Conservation (phyloP, 768 basidiomycete genomes). For the Suillus subluteus region DNA sequence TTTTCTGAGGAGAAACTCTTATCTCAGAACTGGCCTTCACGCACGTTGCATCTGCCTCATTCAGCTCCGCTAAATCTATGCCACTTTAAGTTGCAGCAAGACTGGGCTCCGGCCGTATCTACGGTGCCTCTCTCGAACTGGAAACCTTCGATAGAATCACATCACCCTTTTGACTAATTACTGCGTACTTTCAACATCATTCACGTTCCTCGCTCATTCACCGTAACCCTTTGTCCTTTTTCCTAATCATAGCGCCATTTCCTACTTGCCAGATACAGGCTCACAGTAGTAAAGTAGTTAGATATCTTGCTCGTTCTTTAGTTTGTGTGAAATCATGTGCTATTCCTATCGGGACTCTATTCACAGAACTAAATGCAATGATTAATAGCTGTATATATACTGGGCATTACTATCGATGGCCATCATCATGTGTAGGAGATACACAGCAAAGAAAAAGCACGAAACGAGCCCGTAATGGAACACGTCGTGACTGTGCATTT, state of each 20-base stretch:
- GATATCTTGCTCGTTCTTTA: background rate
- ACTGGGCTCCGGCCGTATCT: constrained; percentile 87
- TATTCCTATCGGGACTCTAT: too few species aligned
- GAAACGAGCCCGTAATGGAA: background rate
- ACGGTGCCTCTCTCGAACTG: constrained; percentile 68
- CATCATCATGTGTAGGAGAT: background rate
- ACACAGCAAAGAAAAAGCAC: background rate
- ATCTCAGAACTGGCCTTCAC: constrained; percentile 69
- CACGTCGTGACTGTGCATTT: background rate
- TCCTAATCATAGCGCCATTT: background rate
- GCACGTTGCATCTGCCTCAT: constrained; percentile 91
- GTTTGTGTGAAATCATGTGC: too few species aligned
- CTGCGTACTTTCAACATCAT: background rate
- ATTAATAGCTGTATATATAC: background rate
- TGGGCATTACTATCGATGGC: background rate
- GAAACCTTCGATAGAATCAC: background rate
- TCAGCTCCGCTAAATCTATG: constrained; percentile 89
- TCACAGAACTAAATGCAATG: background rate
- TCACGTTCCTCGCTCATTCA: background rate
- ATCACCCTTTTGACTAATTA: background rate
- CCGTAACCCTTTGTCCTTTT: background rate
- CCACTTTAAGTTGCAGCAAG: constrained; percentile 89
- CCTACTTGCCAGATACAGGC: too few species aligned
- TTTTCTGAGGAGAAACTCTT: constrained; percentile 73
- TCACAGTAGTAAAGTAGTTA: too few species aligned